A percentile compares a stretch with the other conserved stretches of the same genome.
phyloP scores from a whole-genome alignment of 768 basidiomycete genomes.

The Hortiboletus campestris region DNA sequence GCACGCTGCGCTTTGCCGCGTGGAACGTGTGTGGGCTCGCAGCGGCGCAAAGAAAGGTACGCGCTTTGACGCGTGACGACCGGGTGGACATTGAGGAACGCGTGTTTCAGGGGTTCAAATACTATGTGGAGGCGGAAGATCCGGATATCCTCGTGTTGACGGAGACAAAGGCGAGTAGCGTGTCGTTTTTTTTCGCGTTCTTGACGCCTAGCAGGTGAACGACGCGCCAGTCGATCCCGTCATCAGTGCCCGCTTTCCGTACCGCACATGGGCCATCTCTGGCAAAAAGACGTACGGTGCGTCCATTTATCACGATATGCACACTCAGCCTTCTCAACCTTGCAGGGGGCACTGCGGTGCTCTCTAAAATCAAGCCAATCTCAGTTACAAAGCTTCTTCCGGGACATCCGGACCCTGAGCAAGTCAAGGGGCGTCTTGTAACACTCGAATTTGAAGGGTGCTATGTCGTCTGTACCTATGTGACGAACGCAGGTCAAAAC shows the following conservation, averaged over 20 bases:
- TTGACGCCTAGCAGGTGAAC: slow-evolving; percentile 54
- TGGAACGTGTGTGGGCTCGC: slow-evolving; percentile 85
- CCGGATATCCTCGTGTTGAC: slow-evolving; percentile 82
- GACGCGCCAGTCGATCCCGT: slow-evolving; percentile 59
- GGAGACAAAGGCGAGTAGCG: slow-evolving; percentile 68
- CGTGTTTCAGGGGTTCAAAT: slow-evolving; percentile 65
- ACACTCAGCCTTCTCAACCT: slow-evolving; percentile 1
- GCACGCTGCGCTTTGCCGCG: slow-evolving; percentile 55
- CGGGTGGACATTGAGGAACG: neutral
- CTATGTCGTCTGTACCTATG: slow-evolving; percentile 78
- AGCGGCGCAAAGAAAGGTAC: slow-evolving; percentile 75
- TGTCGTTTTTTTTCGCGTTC: slow-evolving; percentile 1
- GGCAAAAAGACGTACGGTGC: slow-evolving; percentile 77
- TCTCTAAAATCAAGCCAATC: slow-evolving; percentile 75
- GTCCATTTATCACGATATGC: slow-evolving; percentile 17
- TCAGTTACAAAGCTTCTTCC: slow-evolving; percentile 67
- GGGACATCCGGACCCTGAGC: slow-evolving; percentile 62
- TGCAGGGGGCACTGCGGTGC: slow-evolving; percentile 77
- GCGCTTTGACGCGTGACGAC: slow-evolving; percentile 5
- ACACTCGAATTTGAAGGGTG: slow-evolving; percentile 75
- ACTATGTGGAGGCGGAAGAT: slow-evolving; percentile 83
- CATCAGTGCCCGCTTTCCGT: slow-evolving; percentile 58
- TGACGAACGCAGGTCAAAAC: slow-evolving; percentile 75
- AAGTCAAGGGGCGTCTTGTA: slow-evolving; percentile 73
- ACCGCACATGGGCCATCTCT: slow-evolving; percentile 76